phyloP scores from a whole-genome alignment of 768 basidiomycete species.

The Lentinula guzmanii region DNA sequence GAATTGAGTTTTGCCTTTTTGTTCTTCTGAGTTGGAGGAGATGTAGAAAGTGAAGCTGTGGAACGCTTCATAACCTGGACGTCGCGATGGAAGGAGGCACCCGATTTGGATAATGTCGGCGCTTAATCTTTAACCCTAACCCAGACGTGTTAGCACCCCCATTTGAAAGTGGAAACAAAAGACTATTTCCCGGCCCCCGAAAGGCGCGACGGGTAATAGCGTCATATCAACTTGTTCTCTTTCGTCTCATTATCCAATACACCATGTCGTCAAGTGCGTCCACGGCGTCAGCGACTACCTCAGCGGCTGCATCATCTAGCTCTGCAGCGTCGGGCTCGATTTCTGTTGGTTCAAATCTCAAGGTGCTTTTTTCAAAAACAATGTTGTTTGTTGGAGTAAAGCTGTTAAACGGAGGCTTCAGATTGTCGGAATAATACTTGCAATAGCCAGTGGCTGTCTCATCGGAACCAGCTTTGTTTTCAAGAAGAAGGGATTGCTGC shows the following conservation, averaged over 20 bases:
- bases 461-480: constrained; percentile 94
- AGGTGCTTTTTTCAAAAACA: constrained; percentile 26
- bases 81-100: not conserved
- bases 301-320: constrained; percentile 13
- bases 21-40: constrained; percentile 15
- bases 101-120: not conserved
- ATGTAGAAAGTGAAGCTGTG: constrained; percentile 16
- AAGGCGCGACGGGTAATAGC: not conserved
- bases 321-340: constrained; percentile 29
- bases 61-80: constrained; percentile 23
- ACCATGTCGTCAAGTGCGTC: not conserved
- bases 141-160: not conserved
- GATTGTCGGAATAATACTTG: constrained; percentile 75
- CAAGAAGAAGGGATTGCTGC: constrained; percentile 92
- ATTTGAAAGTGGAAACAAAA: too few species aligned
- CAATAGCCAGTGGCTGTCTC: constrained; percentile 73
- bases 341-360: constrained; percentile 41
- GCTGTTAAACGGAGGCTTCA: constrained; percentile 17
- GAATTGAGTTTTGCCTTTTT: constrained; percentile 33
- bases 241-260: too few species aligned
- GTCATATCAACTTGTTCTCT: not conserved
- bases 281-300: constrained; percentile 4
- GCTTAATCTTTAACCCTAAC: not conserved
- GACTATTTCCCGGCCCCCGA: not conserved
- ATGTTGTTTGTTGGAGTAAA: constrained; percentile 2